Evolutionary conservation across 2,329 filamentous ascomycete species (phyloP), one percentile per base, ranked within the genome.

Genomic region (Magnaporthiopsis rhizophila): DNA sequence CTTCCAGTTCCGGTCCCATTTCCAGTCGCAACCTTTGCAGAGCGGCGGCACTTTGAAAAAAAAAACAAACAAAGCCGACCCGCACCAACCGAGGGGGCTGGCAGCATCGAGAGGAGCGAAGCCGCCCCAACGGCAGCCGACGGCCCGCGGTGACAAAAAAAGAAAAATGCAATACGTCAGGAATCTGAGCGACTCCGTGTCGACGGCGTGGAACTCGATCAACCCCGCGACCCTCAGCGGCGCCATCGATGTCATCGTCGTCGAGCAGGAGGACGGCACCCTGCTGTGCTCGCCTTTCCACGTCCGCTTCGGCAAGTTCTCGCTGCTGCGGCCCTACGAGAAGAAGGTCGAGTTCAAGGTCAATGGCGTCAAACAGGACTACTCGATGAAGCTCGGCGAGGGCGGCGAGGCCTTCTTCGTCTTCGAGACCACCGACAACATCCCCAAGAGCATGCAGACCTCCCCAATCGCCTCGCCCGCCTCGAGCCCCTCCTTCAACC

Each of bases 321-420:
- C 94, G 66, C 83, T 99, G 56, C 80, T 99, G 72, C 90, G 95
- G 28, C 95, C 95, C 0, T 97, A 89, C 66, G 95, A 99, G 78
- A 99, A 99, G 80, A 99, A 98, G 85, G 95, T 99, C 72, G 93
- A 98, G 78, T 99, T 99, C 79, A 86, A 85, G 71, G 93, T 99
- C 83, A 99, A 99, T 81, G 90, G 91, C 72, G 79, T 85, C 66
- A 96, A 95, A 77, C 92, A 97, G 75, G 84, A 95, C 69, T 97
- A 96, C 80, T 88, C 95, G 60, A 99, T 99, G 95, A 99, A 99
- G 79, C 84, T 99, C 26, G 95, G 95, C 59, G 95, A 99, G 74
- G 95, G 92, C 63, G 95, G 95, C 68, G 95, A 99, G 79, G 95
- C 95, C 32, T 99, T 99, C 79, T 99, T 99, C 76, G 92, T 99